Conservation (phyloP, 306 rosid species). For the Pyrus betulifolia region DNA sequence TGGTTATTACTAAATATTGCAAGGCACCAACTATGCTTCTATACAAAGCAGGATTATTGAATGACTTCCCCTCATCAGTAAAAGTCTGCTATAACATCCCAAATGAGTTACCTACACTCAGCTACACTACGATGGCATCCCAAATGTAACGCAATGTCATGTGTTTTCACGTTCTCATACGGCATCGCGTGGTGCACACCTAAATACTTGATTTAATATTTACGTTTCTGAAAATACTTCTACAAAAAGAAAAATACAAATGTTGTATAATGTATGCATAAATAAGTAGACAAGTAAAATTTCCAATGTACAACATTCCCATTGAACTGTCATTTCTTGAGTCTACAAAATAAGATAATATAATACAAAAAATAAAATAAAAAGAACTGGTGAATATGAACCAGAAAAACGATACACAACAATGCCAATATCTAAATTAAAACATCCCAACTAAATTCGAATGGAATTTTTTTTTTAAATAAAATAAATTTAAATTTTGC, state of each 20-base stretch:
- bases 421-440: conserved; percentile 3
- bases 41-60: too few relatives aligned
- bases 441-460: conserved; percentile 8
- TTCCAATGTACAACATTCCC: neutral
- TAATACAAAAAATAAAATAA: neutral
- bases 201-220: too few relatives aligned
- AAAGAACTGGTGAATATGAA: neutral
- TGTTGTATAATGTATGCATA: too few relatives aligned
- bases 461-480: neutral
- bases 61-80: too few relatives aligned
- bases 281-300: neutral
- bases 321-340: neutral
- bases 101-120: neutral
- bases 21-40: too few relatives aligned
- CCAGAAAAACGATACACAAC: neutral
- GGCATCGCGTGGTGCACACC: rapidly evolving
- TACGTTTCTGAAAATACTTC: neutral
- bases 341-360: neutral
- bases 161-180: neutral
- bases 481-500: neutral
- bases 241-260: neutral
- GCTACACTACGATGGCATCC: neutral
- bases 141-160: neutral
- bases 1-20: too few relatives aligned
- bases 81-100: too few relatives aligned